Conservation (phyloP, 495 filamentous ascomycete genomes). For the Hypoxylon fuscum region DNA sequence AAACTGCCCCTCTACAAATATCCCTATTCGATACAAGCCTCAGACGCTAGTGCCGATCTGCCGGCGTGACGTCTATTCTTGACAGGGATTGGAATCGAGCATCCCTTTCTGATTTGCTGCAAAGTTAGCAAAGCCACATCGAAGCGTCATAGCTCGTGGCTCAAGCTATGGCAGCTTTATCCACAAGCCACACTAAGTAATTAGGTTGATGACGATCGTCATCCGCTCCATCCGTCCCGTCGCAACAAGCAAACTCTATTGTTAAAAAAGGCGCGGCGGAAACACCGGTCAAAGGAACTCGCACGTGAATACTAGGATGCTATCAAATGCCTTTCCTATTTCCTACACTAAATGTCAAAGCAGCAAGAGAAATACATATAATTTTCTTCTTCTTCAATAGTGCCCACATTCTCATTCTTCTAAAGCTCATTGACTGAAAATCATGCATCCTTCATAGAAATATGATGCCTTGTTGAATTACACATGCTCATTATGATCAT, state of each 20-base stretch:
- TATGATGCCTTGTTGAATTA: too few relatives aligned
- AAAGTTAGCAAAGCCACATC: constrained; percentile 13
- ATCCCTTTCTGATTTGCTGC: constrained; percentile 20
- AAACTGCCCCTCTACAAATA: constrained; percentile 7
- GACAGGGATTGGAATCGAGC: constrained; percentile 4
- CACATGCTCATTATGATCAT: too few relatives aligned
- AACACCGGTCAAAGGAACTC: neutral
- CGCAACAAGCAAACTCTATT: constrained; percentile 2
- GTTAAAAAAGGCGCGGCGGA: constrained; percentile 3
- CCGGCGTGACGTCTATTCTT: constrained; percentile 22
- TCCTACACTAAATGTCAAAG: too few relatives aligned
- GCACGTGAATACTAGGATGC: neutral
- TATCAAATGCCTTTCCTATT: too few relatives aligned
- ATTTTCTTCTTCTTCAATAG: too few relatives aligned
- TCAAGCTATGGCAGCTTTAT: constrained; percentile 5
- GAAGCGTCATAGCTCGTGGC: constrained; percentile 29
- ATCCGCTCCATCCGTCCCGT: constrained; percentile 33
- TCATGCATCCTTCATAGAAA: too few relatives aligned
- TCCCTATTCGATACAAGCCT: constrained; percentile 25
- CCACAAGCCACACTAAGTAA: constrained; percentile 19
- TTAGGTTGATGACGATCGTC: constrained; percentile 37
- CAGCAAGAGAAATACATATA: too few relatives aligned
- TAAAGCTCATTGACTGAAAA: too few relatives aligned
- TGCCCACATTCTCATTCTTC: too few relatives aligned
- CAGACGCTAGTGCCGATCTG: constrained; percentile 30